Percentiles rank a stretch among this genome's conserved stretches.
Conservation (phyloP, 2,329 filamentous ascomycete species). For the Xylariaceae sp. region DNA sequence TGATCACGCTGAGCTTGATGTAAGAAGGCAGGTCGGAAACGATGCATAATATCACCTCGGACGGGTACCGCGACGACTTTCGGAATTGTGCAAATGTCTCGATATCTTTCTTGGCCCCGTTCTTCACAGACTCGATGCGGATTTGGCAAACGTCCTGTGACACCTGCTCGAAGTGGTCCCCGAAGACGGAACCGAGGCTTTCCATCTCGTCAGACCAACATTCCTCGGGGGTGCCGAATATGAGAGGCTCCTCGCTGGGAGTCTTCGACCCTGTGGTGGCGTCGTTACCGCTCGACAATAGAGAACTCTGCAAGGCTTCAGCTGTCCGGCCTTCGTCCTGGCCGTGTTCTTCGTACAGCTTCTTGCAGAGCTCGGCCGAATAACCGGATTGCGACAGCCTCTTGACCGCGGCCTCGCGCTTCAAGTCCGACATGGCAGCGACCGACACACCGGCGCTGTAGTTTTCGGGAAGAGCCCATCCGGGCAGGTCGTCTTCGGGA, state of each 20-base stretch:
- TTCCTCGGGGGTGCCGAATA: conserved; percentile 50
- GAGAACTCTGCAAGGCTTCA: conserved; percentile 67
- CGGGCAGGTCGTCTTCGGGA: conserved; percentile 91
- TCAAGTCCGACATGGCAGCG: conserved; percentile 68
- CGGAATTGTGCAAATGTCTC: conserved; percentile 61
- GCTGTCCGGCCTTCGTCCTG: conserved; percentile 74
- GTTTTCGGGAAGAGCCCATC: conserved; percentile 84
- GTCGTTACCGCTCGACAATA: conserved; percentile 46
- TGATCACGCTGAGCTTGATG: conserved; percentile 82
- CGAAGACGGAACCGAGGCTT: conserved; percentile 81
- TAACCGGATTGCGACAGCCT: conserved; percentile 79
- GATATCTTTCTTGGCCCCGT: conserved; percentile 44
- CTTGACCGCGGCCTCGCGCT: conserved; percentile 75
- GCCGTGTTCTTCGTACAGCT: conserved; percentile 63
- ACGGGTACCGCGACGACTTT: conserved; percentile 69
- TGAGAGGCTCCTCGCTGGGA: conserved; percentile 39
- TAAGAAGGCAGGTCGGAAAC: conserved; percentile 75
- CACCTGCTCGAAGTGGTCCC: conserved; percentile 60
- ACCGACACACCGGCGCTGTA: conserved; percentile 89
- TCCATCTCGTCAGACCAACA: conserved; percentile 81
- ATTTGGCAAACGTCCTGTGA: conserved; percentile 65
- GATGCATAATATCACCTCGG: conserved; percentile 62
- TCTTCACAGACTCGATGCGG: conserved; percentile 52
- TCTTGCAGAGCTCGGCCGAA: conserved; percentile 74
- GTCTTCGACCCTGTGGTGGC: conserved; percentile 24